Evolutionary conservation across 495 filamentous ascomycete species (phyloP).

Genomic region (Talaromyces liani): DNA sequence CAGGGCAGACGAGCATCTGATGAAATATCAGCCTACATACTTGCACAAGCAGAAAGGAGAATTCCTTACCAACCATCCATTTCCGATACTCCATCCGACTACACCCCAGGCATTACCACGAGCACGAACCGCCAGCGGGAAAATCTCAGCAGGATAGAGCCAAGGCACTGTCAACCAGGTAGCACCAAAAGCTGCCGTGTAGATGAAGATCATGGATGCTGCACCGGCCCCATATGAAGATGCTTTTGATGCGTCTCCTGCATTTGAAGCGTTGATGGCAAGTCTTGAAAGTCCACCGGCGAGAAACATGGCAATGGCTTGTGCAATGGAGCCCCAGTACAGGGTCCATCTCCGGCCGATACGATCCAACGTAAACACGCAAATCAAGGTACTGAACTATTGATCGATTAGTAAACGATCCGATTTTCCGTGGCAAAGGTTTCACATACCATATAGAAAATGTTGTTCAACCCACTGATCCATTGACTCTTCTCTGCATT

Average conservation of each 20-base stretch:
- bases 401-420: not conserved
- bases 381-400: conserved; percentile 52
- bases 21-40: not conserved
- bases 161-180: conserved; percentile 68
- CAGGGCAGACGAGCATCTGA: conserved; percentile 52
- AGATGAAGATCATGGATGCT: conserved; percentile 62
- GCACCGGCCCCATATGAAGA: conserved; percentile 53
- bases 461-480: conserved; percentile 62
- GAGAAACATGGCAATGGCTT: conserved; percentile 55
- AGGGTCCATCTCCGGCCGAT: conserved; percentile 63
- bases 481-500: conserved; percentile 52
- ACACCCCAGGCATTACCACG: conserved; percentile 72
- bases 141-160: conserved; percentile 67
- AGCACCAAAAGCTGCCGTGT: conserved; percentile 60
- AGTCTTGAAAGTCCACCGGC: conserved; percentile 48
- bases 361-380: conserved; percentile 61
- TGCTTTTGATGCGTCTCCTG: conserved; percentile 30
- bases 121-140: conserved; percentile 59
- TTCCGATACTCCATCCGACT: conserved; percentile 66
- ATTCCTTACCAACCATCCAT: conserved; percentile 49
- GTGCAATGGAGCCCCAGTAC: conserved; percentile 58
- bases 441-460: conserved; percentile 46
- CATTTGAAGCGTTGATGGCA: conserved; percentile 30
- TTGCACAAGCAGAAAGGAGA: too few species aligned
- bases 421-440: not conserved